phyloP scores from a whole-genome alignment of 306 rosid genomes.

The Fragaria iinumae region DNA sequence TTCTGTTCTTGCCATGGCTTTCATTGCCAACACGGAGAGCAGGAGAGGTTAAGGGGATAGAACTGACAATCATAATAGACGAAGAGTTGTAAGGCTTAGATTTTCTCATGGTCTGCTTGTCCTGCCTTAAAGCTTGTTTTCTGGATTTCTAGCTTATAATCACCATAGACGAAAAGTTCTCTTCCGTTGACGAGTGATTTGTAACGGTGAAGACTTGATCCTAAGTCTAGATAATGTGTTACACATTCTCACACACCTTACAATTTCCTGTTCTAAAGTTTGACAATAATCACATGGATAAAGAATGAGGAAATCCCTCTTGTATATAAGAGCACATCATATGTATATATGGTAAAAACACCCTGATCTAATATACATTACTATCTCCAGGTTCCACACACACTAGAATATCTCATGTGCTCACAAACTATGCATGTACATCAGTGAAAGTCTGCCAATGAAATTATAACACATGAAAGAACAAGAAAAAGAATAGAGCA shows the following conservation, averaged over 20 bases:
- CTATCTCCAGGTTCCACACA: conserved; percentile 7
- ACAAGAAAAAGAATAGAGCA: background rate
- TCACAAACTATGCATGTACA: conserved; percentile 22
- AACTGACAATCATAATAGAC: no score
- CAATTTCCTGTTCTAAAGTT: background rate
- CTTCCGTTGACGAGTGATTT: no score
- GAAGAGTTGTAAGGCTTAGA: no score
- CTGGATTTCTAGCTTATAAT: no score
- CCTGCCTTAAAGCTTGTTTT: no score
- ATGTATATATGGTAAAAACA: background rate
- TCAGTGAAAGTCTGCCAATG: background rate
- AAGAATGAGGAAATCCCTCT: conserved; percentile 1
- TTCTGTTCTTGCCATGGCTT: background rate
- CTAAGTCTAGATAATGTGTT: no score
- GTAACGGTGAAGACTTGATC: no score
- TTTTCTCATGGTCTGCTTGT: no score
- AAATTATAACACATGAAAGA: conserved; percentile 4
- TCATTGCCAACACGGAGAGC: no score
- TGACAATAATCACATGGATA: background rate
- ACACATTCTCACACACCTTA: background rate
- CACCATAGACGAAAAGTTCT: no score
- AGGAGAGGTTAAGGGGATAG: no score
- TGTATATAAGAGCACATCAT: background rate
- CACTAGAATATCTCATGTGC: background rate
- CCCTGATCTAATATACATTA: background rate